A percentile compares a stretch with the other conserved stretches of the same genome.
These are phyloP conservation scores for Chondrus crispus DNA, from an alignment of 23 red algal genomes.

Conservation along the genomic window DNA sequence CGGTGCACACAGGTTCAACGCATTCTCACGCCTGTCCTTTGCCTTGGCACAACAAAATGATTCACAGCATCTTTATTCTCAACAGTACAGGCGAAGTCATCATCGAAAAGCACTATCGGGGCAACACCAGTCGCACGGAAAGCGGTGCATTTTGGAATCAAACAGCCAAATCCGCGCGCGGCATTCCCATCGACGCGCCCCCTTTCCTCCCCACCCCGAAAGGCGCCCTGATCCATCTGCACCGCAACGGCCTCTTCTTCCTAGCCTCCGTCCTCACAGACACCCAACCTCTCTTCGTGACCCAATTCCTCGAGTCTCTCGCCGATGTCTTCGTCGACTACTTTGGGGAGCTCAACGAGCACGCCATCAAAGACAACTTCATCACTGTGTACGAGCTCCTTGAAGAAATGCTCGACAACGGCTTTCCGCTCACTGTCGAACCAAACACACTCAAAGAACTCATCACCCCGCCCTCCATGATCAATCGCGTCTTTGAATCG, in stretches of 20 bases:
- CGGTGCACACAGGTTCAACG: too few relatives aligned
- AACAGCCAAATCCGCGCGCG: neutral
- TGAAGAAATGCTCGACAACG: slow-evolving; percentile 91
- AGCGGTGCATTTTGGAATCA: slow-evolving; percentile 56
- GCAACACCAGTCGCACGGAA: slow-evolving; percentile 56
- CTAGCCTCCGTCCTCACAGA: slow-evolving; percentile 60
- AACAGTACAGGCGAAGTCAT: slow-evolving; percentile 77
- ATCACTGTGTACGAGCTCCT: slow-evolving; percentile 95
- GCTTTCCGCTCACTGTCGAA: slow-evolving; percentile 71
- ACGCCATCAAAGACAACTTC: slow-evolving; percentile 96
- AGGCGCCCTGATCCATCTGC: slow-evolving; percentile 70
- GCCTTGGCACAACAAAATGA: slow-evolving; percentile 41
- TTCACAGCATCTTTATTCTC: slow-evolving; percentile 72
- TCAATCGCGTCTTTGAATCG: slow-evolving; percentile 58
- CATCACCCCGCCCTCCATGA: slow-evolving; percentile 68
- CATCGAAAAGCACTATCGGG: slow-evolving; percentile 91
- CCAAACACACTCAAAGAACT: slow-evolving; percentile 77
- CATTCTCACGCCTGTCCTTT: too few relatives aligned
- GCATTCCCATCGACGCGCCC: slow-evolving; percentile 45
- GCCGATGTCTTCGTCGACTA: slow-evolving; percentile 64
- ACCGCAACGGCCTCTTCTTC: slow-evolving; percentile 63
- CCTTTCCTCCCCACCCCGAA: slow-evolving; percentile 59
- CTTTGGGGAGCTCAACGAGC: slow-evolving; percentile 89
- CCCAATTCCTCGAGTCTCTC: slow-evolving; percentile 72
- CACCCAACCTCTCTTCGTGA: slow-evolving; percentile 45